Base-by-base conservation (phyloP, 176 grass and related monocot species). In the Paspalum notatum region DNA sequence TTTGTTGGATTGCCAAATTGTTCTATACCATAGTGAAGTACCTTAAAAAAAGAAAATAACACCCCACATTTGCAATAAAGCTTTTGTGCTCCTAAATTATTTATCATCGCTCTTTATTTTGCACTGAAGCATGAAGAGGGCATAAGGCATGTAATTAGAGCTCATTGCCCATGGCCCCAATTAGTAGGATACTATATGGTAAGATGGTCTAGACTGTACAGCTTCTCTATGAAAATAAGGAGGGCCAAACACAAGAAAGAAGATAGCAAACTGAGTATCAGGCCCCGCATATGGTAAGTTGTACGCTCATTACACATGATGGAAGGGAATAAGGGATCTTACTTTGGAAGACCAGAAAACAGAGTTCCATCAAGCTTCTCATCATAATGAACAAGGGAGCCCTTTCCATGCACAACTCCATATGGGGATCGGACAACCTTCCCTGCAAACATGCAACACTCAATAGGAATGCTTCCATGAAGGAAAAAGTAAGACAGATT, bases 371-470 rank as follows among this genome's bases (percentile, higher is more conserved):
- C 87, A 66, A 91, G 70, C 25, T 90, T 91, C 44, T 91, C 88
- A 67, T 93, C 83, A 4, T 93, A 97, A 63, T 87, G 85, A 9
- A 93, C 90, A 84, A 76, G 68, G 22, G 93, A 97, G 50, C 83
- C 84, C 56, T 91, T 97, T 75, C 93, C 93, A 74, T 97, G 93
- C 60, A 93, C 83, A 43, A 93, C 93, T 15, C 93, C 90, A 46
- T 74, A 84, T 80, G 90, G 93, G 63, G 90, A 87, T 82, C 93
- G 85, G 24, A 97, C 86, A 72, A 97, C 85, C 56, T 97, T 80
- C 77, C 90, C 90, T 86, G 64, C 60, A 79, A 64, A 86, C 16
- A 66, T 9, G 27, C 12, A 65, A 5, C 39, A 83, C 21, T 68
- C 12, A 0, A 44, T 66, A 43, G 18, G 27, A 83, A 54, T 11